These are phyloP conservation scores for Samsoniella hepiali DNA, from an alignment of 2,329 filamentous ascomycete genomes.

Conservation along the genomic window DNA sequence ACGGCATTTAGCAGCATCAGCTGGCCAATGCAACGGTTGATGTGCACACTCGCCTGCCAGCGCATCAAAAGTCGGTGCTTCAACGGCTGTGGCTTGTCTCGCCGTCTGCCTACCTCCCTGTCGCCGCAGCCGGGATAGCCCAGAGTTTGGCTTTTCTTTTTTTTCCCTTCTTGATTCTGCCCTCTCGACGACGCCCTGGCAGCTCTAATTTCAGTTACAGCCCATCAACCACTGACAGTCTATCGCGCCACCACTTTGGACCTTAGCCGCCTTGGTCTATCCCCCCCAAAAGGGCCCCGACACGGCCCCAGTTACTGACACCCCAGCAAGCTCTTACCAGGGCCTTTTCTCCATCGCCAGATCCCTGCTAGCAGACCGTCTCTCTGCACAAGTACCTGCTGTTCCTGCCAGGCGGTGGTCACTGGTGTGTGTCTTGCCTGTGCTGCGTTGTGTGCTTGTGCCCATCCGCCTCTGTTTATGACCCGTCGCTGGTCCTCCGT, in stretches of 20 bases:
- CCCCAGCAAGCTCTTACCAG: constrained; percentile 9
- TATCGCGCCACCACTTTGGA: constrained; percentile 39
- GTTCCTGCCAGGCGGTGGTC: not conserved
- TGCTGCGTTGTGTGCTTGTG: constrained; percentile 15
- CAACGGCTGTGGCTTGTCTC: constrained; percentile 16
- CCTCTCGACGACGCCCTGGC: not conserved
- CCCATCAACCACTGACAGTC: constrained; percentile 41
- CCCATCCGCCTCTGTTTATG: not conserved
- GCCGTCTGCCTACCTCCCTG: not conserved
- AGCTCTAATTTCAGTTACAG: constrained; percentile 44
- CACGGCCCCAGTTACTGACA: constrained; percentile 8
- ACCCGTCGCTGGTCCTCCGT: not conserved
- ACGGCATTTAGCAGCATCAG: constrained; percentile 7
- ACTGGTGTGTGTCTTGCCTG: constrained; percentile 4
- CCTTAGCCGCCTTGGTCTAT: constrained; percentile 35
- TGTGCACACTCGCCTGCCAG: constrained; percentile 12
- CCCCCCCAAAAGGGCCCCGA: constrained; percentile 28
- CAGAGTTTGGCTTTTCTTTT: not conserved
- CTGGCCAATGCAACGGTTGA: constrained; percentile 12
- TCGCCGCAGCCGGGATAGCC: not conserved
- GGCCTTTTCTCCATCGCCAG: constrained; percentile 15
- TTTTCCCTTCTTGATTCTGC: not conserved
- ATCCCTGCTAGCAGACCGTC: constrained; percentile 12
- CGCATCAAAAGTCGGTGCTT: constrained; percentile 13
- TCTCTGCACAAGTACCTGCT: constrained; percentile 9